phyloP scores from a whole-genome alignment of 2,329 filamentous ascomycete genomes.

The Penicillium fuscoglaucum region DNA sequence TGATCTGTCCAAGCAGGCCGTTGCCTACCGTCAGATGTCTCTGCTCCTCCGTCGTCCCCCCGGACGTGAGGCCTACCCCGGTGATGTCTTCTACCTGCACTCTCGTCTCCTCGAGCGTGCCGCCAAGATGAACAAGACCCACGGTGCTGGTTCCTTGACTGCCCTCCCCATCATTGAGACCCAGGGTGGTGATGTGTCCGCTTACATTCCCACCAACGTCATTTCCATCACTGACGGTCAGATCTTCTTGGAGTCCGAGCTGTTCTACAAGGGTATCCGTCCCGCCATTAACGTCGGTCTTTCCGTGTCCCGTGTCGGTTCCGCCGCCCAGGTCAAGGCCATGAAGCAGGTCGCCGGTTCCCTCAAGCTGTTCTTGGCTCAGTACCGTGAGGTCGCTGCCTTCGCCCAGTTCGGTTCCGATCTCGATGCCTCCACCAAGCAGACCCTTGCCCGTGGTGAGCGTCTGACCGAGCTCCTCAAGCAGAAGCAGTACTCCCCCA shows the following conservation, averaged over 20 bases:
- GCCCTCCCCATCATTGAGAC: slow-evolving; percentile 98
- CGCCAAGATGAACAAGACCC: slow-evolving; percentile 97
- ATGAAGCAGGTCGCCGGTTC: slow-evolving; percentile 99
- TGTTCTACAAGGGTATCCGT: slow-evolving; percentile 99
- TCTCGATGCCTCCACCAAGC: slow-evolving; percentile 97
- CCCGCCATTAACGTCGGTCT: slow-evolving; percentile 99
- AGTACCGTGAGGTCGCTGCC: slow-evolving; percentile 99
- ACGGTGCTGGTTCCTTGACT: slow-evolving; percentile 93
- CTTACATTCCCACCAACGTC: slow-evolving; percentile 99
- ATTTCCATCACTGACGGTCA: slow-evolving; percentile 99
- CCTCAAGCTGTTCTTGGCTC: slow-evolving; percentile 99
- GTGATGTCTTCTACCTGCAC: slow-evolving; percentile 99
- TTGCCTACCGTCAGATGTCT: slow-evolving; percentile 98
- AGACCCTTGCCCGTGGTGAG: slow-evolving; percentile 97
- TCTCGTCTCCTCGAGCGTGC: slow-evolving; percentile 99
- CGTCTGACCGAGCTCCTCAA: slow-evolving; percentile 98
- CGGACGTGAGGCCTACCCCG: slow-evolving; percentile 98
- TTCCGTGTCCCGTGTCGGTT: slow-evolving; percentile 99
- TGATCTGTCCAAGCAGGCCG: slow-evolving; percentile 96
- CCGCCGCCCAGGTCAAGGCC: slow-evolving; percentile 98
- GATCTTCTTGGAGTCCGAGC: slow-evolving; percentile 98
- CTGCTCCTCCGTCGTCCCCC: slow-evolving; percentile 95
- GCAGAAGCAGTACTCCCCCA: slow-evolving; percentile 99
- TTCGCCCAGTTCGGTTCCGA: slow-evolving; percentile 99
- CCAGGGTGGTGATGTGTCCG: slow-evolving; percentile 99